A percentile compares a stretch with the other conserved stretches of the same genome.
phyloP scores from a whole-genome alignment of 2,329 filamentous ascomycete genomes.

The Eutypella sp. region DNA sequence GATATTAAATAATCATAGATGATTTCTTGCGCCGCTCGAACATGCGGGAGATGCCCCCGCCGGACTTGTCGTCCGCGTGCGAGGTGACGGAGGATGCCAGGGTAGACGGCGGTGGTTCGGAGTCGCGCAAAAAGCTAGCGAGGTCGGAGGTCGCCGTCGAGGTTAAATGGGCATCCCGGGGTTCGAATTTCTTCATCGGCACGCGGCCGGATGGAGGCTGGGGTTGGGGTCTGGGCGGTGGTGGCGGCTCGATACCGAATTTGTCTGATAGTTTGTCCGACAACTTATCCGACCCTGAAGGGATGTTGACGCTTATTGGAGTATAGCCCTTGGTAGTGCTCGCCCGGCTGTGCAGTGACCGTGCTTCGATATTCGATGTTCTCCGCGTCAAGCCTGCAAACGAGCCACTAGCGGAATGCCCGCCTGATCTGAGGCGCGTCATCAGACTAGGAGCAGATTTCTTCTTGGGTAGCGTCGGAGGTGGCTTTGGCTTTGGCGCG shows the following conservation, averaged over 20 bases:
- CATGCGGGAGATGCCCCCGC: conserved; percentile 40
- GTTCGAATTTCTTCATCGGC: conserved; percentile 54
- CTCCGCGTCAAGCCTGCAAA: conserved; percentile 18
- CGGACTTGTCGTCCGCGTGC: conserved; percentile 30
- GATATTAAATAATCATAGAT: conserved; percentile 25
- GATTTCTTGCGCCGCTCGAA: conserved; percentile 48
- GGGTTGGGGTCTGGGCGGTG: conserved; percentile 10
- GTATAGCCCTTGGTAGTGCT: conserved; percentile 39
- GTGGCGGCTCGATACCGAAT: conserved; percentile 27
- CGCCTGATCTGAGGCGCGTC: conserved; percentile 44
- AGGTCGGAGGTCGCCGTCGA: conserved; percentile 58
- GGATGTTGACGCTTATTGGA: conserved; percentile 49
- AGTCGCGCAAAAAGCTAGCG: conserved; percentile 67
- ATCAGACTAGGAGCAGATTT: conserved; percentile 60
- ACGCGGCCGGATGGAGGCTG: conserved; percentile 35
- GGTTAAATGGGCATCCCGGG: conserved; percentile 44
- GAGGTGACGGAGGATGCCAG: conserved; percentile 24
- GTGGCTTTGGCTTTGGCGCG: conserved; percentile 28
- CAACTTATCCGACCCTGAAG: conserved; percentile 40
- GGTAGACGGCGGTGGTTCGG: conserved; percentile 52
- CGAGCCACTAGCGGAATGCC: conserved; percentile 24
- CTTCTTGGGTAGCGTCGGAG: conserved; percentile 49
- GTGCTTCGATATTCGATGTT: conserved; percentile 25
- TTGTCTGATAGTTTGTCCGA: no score
- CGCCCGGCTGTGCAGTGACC: conserved; percentile 36